Percentiles rank a stretch among this genome's conserved stretches.
Evolutionary conservation across 768 basidiomycete species (phyloP).

Genomic region (Leccinellum luteum): DNA sequence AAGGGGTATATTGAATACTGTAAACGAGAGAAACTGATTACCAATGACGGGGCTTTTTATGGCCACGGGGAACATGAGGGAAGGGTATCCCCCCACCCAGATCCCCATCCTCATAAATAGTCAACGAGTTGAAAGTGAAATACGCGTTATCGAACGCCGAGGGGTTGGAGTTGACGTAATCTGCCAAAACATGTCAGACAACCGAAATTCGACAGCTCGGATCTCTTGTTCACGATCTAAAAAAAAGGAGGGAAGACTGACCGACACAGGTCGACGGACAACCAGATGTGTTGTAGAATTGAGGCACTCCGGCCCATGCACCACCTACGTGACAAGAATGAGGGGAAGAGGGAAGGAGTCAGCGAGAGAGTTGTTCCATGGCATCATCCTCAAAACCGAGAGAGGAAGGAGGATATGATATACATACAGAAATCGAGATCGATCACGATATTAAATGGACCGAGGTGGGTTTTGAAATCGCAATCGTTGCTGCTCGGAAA

Average conservation of each 20-base stretch:
- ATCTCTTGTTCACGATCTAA: not conserved
- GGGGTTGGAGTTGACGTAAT: conserved; percentile 37
- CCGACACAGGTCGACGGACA: conserved; percentile 30
- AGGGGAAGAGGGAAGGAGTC: not conserved
- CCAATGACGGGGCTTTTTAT: not conserved
- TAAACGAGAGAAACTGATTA: not conserved
- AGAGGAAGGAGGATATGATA: not conserved
- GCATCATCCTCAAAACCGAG: not conserved
- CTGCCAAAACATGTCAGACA: conserved; percentile 4
- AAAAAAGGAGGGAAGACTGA: conserved; percentile 10
- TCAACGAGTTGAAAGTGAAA: conserved; percentile 38
- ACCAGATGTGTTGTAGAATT: conserved; percentile 16
- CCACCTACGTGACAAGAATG: conserved; percentile 19
- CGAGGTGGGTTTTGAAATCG: conserved; percentile 52
- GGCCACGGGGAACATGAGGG: not conserved
- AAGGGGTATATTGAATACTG: not conserved
- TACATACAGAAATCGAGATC: conserved; percentile 38
- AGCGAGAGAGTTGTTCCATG: not conserved
- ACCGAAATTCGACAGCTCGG: not conserved
- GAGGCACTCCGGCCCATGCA: conserved; percentile 25
- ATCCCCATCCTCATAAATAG: conserved; percentile 28
- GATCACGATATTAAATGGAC: conserved; percentile 61
- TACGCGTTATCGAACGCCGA: conserved; percentile 39
- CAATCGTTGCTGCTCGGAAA: conserved; percentile 59
- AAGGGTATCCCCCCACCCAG: not conserved